phyloP scores from a whole-genome alignment of 2,329 filamentous ascomycete genomes.

The Cladophialophora chaetospira region DNA sequence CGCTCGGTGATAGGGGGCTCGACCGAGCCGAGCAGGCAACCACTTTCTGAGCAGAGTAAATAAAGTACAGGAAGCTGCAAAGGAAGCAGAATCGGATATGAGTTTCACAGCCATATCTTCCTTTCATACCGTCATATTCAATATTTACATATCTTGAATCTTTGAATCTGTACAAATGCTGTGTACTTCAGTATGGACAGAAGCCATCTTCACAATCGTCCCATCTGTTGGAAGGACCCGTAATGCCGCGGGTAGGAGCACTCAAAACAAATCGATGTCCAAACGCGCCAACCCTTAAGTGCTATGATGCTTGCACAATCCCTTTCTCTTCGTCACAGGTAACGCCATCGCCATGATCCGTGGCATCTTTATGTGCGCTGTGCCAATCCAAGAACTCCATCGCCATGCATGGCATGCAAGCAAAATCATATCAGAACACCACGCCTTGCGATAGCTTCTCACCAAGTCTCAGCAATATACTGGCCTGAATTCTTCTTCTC shows the following conservation, averaged over 20 bases:
- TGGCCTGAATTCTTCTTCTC: constrained; percentile 90
- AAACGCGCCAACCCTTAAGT: no score
- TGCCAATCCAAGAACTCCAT: not conserved
- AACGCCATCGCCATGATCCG: not conserved
- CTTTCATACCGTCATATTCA: no score
- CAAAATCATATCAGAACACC: not conserved
- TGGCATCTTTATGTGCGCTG: not conserved
- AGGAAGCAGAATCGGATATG: no score
- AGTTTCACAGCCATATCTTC: no score
- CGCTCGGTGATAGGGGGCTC: not conserved
- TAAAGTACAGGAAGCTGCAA: no score
- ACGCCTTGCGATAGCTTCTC: not conserved
- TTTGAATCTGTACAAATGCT: no score
- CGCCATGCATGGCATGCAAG: not conserved
- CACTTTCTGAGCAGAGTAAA: not conserved
- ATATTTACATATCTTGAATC: no score
- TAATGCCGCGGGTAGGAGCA: no score
- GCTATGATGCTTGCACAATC: not conserved
- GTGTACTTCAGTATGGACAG: no score
- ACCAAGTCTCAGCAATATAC: constrained; percentile 73
- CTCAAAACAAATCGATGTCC: no score
- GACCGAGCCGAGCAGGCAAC: not conserved
- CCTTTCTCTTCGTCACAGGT: not conserved
- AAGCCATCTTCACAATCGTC: no score
- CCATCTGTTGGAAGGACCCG: no score